phyloP scores from a whole-genome alignment of 1,284 basidiomycete species.

The Phlebopus sp. region DNA sequence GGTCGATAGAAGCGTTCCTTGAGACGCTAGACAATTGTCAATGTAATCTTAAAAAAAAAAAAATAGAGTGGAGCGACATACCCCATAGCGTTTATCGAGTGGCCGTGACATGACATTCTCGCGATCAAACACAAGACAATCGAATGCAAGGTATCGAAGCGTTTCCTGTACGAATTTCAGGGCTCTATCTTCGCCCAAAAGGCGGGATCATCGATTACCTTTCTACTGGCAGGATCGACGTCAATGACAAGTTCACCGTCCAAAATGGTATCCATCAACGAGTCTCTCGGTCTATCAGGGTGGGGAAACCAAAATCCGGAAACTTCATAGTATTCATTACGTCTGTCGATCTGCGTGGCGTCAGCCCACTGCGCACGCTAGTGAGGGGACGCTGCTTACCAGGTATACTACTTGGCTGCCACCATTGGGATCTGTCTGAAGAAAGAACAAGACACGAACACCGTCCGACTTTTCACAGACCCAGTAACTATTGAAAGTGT shows the following conservation, averaged over 20 bases:
- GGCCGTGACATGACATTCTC: slow-evolving; percentile 84
- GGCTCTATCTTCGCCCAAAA: neutral
- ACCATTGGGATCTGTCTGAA: slow-evolving; percentile 67
- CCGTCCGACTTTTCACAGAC: slow-evolving; percentile 99
- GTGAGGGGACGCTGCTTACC: slow-evolving; percentile 43
- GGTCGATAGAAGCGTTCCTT: slow-evolving; percentile 83
- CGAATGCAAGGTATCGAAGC: slow-evolving; percentile 85
- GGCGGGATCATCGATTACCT: slow-evolving; percentile 42
- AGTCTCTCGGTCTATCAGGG: slow-evolving; percentile 63
- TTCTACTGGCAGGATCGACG: slow-evolving; percentile 69
- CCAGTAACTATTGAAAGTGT: slow-evolving; percentile 76
- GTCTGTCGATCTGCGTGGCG: slow-evolving; percentile 82
- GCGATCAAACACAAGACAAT: slow-evolving; percentile 86
- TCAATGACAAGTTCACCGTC: slow-evolving; percentile 97
- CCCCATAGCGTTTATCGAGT: slow-evolving; percentile 88
- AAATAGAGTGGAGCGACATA: slow-evolving; percentile 39
- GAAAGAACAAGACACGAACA: slow-evolving; percentile 84
- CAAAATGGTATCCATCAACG: slow-evolving; percentile 78
- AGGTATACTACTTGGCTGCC: slow-evolving; percentile 78
- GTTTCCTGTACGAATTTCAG: slow-evolving; percentile 54
- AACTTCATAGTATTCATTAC: slow-evolving; percentile 82
- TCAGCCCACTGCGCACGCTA: slow-evolving; percentile 4
- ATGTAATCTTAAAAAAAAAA: neutral
- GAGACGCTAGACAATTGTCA: slow-evolving; percentile 59
- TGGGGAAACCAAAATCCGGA: slow-evolving; percentile 86